These are phyloP conservation scores for Globisporangium okanoganense DNA, from an alignment of 352 stramenopile genomes.

Conservation along the genomic window DNA sequence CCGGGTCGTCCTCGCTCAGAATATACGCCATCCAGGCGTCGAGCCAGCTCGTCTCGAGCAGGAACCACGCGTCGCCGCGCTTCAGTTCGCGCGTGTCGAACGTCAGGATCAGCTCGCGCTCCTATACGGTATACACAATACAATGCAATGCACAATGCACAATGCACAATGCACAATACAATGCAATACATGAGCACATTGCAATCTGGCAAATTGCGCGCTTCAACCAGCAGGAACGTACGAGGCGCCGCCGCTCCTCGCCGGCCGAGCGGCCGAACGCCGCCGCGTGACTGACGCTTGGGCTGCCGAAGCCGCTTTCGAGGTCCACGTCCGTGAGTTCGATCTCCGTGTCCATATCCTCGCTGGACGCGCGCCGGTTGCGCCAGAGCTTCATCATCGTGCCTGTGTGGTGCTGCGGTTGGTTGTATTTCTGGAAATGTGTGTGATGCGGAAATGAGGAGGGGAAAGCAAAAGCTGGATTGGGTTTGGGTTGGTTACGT, in stretches of 20 bases:
- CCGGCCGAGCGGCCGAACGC: constrained; percentile 19
- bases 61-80: constrained; percentile 71
- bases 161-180: not conserved
- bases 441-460: not conserved
- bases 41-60: constrained; percentile 75
- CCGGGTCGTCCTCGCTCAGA: constrained; percentile 56
- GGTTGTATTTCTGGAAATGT: constrained; percentile 7
- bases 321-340: constrained; percentile 20
- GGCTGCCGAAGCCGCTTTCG: constrained; percentile 10
- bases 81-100: constrained; percentile 65
- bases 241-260: constrained; percentile 25
- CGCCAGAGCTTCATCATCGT: constrained; percentile 21
- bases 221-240: constrained; percentile 6
- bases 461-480: not conserved
- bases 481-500: not conserved
- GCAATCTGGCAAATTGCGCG: not conserved
- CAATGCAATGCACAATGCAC: not conserved
- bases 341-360: constrained; percentile 21
- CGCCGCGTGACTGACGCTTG: constrained; percentile 3
- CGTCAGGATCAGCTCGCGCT: constrained; percentile 63
- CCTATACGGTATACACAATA: constrained; percentile 19
- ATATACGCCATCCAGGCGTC: constrained; percentile 82
- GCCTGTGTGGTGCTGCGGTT: not conserved
- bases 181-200: not conserved
- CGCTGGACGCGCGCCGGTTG: constrained; percentile 20